Base-by-base conservation (phyloP, 2,329 filamentous ascomycete genomes). In the Neonectria magnoliae region DNA sequence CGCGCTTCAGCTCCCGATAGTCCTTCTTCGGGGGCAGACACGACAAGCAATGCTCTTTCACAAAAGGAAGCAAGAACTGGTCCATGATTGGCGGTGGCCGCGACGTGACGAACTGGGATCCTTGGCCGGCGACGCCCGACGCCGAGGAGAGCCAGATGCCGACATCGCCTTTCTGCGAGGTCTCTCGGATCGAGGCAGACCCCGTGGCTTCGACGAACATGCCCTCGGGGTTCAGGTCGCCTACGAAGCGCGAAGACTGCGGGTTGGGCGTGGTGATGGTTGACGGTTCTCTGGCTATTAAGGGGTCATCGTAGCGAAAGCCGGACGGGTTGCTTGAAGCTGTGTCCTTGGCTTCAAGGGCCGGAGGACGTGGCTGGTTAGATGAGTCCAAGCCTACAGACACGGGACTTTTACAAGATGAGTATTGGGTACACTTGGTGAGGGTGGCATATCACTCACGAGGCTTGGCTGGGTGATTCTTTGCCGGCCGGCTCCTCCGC, bases 161-260 rank as follows among this genome's bases (percentile, higher is more conserved):
- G 1, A 88, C 81, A 44, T 86, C 85, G 52, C 84, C 84, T 33
- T 83, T 83, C 52, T 84, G 80, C 0, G 84, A 82, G 0, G 75
- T 74, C 11, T 76, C 75, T 5, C 76, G 72, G 20, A 76, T 58
- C 0, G 76, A 76, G 7, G 71, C 72, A 3, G 78, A 76, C 3
- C 77, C 77, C 2, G 84, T 85, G 1, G 84, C 86, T 68, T 88
- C 85, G 68, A 87, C 80, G 60, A 90, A 87, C 73, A 89, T 85
- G 62, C 84, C 84, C 72, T 89, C 87, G 2, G 87, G 87, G 67
- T 87, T 89, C 29, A 88, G 71, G 69, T 89, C 87, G 18, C 87
- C 86, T 41, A 89, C 83, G 59, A 88, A 89, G 7, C 87, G 83
- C 1, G 79, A 80, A 0, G 78, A 77, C 42, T 74, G 73, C 10